phyloP scores from a whole-genome alignment of 176 grass and related monocot genomes.

The Microstegium vimineum region DNA sequence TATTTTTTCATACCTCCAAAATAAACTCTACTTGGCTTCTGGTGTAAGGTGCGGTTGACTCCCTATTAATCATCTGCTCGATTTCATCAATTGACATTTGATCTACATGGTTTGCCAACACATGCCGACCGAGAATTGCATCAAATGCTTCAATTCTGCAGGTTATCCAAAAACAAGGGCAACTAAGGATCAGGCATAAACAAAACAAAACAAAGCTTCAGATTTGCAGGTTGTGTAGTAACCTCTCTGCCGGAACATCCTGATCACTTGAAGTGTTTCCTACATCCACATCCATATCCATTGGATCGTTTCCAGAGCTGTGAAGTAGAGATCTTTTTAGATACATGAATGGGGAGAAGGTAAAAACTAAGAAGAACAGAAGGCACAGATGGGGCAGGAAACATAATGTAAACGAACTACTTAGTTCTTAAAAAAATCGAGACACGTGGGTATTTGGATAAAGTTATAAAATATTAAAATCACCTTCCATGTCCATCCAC shows the following conservation, averaged over 20 bases:
- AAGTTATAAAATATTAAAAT: slow-evolving; percentile 4
- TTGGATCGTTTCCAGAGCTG: slow-evolving; percentile 50
- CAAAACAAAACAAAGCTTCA: slow-evolving; percentile 3
- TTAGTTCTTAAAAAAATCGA: background rate
- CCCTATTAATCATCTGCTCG: slow-evolving; percentile 67
- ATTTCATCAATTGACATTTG: slow-evolving; percentile 72
- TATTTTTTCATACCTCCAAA: slow-evolving; percentile 58
- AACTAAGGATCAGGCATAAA: slow-evolving; percentile 16
- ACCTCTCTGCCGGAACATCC: slow-evolving; percentile 73
- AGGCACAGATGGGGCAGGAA: background rate
- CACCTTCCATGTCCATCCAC: slow-evolving; percentile 49
- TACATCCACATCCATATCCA: slow-evolving; percentile 93
- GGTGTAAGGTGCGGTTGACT: slow-evolving; percentile 53
- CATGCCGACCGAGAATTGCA: slow-evolving; percentile 70
- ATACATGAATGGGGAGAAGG: background rate
- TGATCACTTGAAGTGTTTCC: slow-evolving; percentile 43
- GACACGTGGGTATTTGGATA: background rate
- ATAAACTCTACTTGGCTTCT: slow-evolving; percentile 72
- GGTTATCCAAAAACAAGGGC: slow-evolving; percentile 14
- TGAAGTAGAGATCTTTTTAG: slow-evolving; percentile 5
- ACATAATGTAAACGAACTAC: background rate
- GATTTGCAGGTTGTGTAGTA: background rate
- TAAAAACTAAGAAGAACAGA: background rate
- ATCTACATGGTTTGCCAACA: slow-evolving; percentile 72
- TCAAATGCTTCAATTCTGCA: slow-evolving; percentile 76